Conservation (phyloP, 768 basidiomycete species). For the Cyathus striatus region DNA sequence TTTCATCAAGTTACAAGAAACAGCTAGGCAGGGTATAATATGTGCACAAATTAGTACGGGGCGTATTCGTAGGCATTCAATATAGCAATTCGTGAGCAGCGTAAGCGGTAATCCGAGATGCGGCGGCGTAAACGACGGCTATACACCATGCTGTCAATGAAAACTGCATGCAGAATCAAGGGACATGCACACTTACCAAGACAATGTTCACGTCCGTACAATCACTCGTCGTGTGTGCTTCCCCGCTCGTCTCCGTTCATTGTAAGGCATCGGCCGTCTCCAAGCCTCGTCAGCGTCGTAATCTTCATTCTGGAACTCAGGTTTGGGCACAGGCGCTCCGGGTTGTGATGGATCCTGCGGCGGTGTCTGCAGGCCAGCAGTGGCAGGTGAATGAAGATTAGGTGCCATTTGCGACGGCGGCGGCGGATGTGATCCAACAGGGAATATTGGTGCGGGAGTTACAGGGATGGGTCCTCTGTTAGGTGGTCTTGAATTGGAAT, state of each 20-base stretch:
- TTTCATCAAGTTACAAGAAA: no score
- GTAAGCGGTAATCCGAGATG: no score
- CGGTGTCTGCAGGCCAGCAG: constrained; percentile 37
- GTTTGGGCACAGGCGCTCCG: constrained; percentile 24
- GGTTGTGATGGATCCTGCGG: constrained; percentile 37
- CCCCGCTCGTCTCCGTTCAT: constrained; percentile 70
- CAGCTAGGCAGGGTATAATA: no score
- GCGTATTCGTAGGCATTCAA: no score
- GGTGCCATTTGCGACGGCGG: constrained; percentile 21
- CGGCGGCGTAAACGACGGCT: no score
- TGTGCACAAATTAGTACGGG: no score
- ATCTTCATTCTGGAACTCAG: constrained; percentile 39
- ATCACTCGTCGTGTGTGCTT: constrained; percentile 77
- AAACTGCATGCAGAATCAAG: no score
- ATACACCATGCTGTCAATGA: no score
- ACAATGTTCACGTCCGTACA: constrained; percentile 35
- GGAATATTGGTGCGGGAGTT: constrained; percentile 26
- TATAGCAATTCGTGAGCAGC: no score
- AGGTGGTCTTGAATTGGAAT: constrained; percentile 29
- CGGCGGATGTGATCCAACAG: constrained; percentile 23
- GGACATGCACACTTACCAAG: background rate
- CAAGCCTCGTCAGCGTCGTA: constrained; percentile 66
- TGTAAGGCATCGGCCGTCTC: constrained; percentile 68
- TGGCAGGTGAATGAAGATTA: constrained; percentile 29
- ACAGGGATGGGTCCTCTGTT: constrained; percentile 26